Evolutionary conservation across 2,329 filamentous ascomycete genomes (phyloP).

Genomic region (Calonectria henricotiae): DNA sequence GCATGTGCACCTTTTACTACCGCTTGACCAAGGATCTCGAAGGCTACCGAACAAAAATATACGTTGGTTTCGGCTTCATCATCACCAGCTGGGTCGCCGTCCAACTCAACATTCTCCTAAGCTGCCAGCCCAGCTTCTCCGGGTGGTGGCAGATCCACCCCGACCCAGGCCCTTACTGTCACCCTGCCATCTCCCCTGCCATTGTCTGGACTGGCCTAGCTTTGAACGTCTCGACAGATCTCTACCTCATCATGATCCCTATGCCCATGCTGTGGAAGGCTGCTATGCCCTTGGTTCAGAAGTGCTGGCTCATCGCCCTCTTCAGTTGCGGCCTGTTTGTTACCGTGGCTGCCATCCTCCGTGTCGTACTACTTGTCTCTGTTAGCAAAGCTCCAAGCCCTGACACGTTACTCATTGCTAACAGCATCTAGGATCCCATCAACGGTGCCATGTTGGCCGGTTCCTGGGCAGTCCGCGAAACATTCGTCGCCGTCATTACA

Average conservation of each 20-base stretch:
- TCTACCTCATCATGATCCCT: conserved; percentile 73
- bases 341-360: conserved; percentile 60
- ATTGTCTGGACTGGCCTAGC: conserved; percentile 69
- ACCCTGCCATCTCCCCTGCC: conserved; percentile 67
- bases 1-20: conserved; percentile 72
- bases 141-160: conserved; percentile 75
- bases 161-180: conserved; percentile 68
- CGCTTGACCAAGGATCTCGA: conserved; percentile 66
- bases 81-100: conserved; percentile 66
- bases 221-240: conserved; percentile 71
- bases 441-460: conserved; percentile 62
- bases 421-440: conserved; percentile 57
- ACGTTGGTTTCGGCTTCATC: conserved; percentile 68
- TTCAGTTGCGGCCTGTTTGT: conserved; percentile 62
- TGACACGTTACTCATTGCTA: background rate
- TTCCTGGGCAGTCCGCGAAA: conserved; percentile 63
- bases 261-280: conserved; percentile 67
- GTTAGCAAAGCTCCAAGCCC: conserved; percentile 39
- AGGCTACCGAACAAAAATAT: conserved; percentile 64
- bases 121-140: conserved; percentile 67
- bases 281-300: conserved; percentile 57
- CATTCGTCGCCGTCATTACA: conserved; percentile 63
- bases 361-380: conserved; percentile 53
- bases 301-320: conserved; percentile 59
- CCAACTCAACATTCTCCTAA: conserved; percentile 67